These are phyloP conservation scores for Saccharomycopsis crataegensis DNA, from an alignment of 1,139 yeast genomes.

Conservation along the genomic window DNA sequence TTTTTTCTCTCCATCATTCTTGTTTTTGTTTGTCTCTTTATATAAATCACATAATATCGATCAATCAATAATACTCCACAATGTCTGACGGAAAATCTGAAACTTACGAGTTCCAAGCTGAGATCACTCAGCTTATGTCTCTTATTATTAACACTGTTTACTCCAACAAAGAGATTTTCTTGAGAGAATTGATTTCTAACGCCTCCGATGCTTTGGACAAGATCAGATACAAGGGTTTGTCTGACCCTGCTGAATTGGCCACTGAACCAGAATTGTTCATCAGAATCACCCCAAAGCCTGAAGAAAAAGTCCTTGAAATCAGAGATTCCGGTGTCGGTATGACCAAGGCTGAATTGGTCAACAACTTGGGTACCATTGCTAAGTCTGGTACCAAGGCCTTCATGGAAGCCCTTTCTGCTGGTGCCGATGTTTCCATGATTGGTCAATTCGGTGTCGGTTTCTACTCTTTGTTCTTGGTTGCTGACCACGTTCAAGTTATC, in stretches of 20 bases:
- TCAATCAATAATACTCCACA: slow-evolving; percentile 3
- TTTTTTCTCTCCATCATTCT: neutral
- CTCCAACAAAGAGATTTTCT: slow-evolving; percentile 98
- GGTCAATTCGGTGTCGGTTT: slow-evolving; percentile 99
- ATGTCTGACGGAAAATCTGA: slow-evolving; percentile 63
- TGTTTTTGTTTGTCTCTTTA: too few relatives aligned
- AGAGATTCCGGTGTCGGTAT: slow-evolving; percentile 99
- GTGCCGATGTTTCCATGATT: slow-evolving; percentile 99
- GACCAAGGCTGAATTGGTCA: slow-evolving; percentile 98
- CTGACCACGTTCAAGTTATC: slow-evolving; percentile 97
- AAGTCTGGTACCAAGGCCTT: slow-evolving; percentile 99
- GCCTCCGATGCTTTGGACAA: slow-evolving; percentile 96
- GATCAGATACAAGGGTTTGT: slow-evolving; percentile 92
- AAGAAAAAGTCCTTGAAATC: slow-evolving; percentile 86
- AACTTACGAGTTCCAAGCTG: slow-evolving; percentile 98
- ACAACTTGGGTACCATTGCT: slow-evolving; percentile 99
- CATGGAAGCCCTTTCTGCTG: slow-evolving; percentile 99
- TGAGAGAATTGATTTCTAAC: slow-evolving; percentile 98
- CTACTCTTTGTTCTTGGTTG: slow-evolving; percentile 98
- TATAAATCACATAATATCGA: neutral
- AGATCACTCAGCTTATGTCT: slow-evolving; percentile 99
- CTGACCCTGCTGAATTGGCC: slow-evolving; percentile 88
- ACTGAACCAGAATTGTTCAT: slow-evolving; percentile 94
- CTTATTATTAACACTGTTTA: slow-evolving; percentile 99
- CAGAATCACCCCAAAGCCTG: slow-evolving; percentile 96